Evolutionary conservation across 805 yeast species (phyloP).

Genomic region (Starmerella floricola): DNA sequence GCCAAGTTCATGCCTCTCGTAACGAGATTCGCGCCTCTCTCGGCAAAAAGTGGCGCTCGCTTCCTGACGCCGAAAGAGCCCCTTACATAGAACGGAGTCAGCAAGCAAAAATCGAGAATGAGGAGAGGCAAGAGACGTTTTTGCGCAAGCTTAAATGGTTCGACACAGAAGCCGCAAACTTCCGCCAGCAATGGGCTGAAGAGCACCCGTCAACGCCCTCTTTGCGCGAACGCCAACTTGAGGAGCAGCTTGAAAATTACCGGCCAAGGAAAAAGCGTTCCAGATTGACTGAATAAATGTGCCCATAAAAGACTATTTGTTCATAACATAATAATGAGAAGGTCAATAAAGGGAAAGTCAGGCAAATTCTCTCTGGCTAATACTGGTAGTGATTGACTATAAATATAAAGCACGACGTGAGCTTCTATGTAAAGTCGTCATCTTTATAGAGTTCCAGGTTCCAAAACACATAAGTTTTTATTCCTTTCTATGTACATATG

Average conservation of each 20-base stretch:
- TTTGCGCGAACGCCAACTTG: constrained; percentile 21
- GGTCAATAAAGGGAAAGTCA: too few relatives aligned
- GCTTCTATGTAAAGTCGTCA: background rate
- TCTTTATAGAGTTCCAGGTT: background rate
- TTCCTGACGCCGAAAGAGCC: constrained; percentile 29
- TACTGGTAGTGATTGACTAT: too few relatives aligned
- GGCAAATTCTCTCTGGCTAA: too few relatives aligned
- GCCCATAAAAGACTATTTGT: too few relatives aligned
- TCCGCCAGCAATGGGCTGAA: constrained; percentile 30
- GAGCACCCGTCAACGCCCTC: constrained; percentile 26
- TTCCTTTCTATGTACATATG: too few relatives aligned
- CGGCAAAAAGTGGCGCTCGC: constrained; percentile 33
- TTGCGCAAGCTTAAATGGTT: constrained; percentile 27
- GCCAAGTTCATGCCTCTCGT: constrained; percentile 28
- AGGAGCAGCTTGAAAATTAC: constrained; percentile 11
- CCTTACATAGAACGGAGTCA: constrained; percentile 31
- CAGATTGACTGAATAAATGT: constrained; percentile 11
- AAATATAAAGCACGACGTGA: background rate
- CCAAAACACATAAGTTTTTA: background rate
- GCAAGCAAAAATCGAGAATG: constrained; percentile 28
- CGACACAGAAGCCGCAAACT: constrained; percentile 31
- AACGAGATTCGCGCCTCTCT: constrained; percentile 33
- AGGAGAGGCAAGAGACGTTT: constrained; percentile 28
- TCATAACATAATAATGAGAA: too few relatives aligned
- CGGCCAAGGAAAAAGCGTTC: constrained; percentile 15